Base-by-base conservation (phyloP, 257 asterid species). In the Cynanchum wilfordii region DNA sequence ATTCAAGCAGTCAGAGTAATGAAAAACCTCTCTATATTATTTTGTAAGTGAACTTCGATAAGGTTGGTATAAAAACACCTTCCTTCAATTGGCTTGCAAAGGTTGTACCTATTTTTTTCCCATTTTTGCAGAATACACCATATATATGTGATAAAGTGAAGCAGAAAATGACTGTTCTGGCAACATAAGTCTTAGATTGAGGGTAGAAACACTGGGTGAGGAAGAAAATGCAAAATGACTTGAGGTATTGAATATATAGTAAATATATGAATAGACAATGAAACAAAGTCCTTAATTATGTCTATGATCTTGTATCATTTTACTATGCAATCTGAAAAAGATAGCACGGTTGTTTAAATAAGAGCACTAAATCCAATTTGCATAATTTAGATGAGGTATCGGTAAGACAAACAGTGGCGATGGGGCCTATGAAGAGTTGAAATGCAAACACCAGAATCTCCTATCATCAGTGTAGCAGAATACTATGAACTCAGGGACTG, bases 21-120 rank as follows among this genome's bases (percentile, higher is more conserved):
- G 19, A 56, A 52, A 51, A 66, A 66, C 64, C 49, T 74, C 38
- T 66, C 47, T 55, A 74, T 68, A 54, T 55, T 36, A 33, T 25
- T 42, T 55, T 74, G 58, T 56, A 40, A 51, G 42, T n/a, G 13
- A 44, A 55, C 15, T 36, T 17, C 65, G 44, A 6, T 20, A 74
- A 54, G 22, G 47, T 30, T 73, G 10, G 51, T 51, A 62, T 38
- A 59, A 45, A 44, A 60, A 16, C 24, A 60, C 45, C 69, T 15
- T 60, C 20, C 10, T 59, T 6, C 29, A 15, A 49, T 49, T 49
- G 10, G 7, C 49, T 49, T 12, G 52, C 52, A 49, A 49, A 49
- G 52, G 52, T 49, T 49, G 52, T 49, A 10, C 52, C 3, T 2
- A 2, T 13, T 49, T 49, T 13, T 49, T 19, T 19, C 52, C 19